Conservation (phyloP, 1,284 basidiomycete genomes). For the Rhodotorula sp. region DNA sequence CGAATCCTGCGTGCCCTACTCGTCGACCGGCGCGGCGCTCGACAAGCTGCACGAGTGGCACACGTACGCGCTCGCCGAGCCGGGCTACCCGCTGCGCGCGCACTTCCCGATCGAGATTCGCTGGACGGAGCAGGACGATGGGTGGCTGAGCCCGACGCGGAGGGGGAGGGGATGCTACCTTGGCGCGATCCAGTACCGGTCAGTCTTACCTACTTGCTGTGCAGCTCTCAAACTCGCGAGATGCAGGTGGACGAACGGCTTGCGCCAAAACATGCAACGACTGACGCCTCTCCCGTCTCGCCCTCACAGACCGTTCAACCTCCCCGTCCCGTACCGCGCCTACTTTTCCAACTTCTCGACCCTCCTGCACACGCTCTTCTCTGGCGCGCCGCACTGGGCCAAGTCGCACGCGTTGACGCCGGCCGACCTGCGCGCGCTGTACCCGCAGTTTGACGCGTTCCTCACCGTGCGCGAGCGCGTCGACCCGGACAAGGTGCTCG, state of each 20-base stretch:
- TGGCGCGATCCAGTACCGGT: conserved; percentile 95
- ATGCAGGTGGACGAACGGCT: neutral
- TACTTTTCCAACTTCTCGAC: conserved; percentile 79
- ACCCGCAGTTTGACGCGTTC: conserved; percentile 84
- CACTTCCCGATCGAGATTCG: conserved; percentile 95
- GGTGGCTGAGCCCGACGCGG: conserved; percentile 87
- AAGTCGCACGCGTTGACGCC: conserved; percentile 82
- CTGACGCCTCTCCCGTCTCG: too few relatives aligned
- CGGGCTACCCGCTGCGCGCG: conserved; percentile 66
- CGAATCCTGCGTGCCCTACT: conserved; percentile 53
- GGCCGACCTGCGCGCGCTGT: conserved; percentile 65
- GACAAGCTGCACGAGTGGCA: conserved; percentile 75
- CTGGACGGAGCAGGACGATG: conserved; percentile 83
- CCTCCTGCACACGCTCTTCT: conserved; percentile 67
- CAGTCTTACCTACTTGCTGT: conserved; percentile 48
- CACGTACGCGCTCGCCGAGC: conserved; percentile 64
- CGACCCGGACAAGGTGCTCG: conserved; percentile 78
- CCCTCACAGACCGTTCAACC: conserved; percentile 76
- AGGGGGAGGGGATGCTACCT: conserved; percentile 86
- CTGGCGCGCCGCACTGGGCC: conserved; percentile 93
- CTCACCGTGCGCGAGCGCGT: conserved; percentile 66
- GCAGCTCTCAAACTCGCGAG: neutral
- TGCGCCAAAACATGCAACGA: neutral
- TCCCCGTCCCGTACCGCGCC: conserved; percentile 79
- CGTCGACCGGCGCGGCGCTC: conserved; percentile 61